Percentiles rank a stretch among this genome's conserved stretches.
These are phyloP conservation scores for Pyricularia sp. DNA, from an alignment of 2,329 filamentous ascomycete species.

Conservation along the genomic window DNA sequence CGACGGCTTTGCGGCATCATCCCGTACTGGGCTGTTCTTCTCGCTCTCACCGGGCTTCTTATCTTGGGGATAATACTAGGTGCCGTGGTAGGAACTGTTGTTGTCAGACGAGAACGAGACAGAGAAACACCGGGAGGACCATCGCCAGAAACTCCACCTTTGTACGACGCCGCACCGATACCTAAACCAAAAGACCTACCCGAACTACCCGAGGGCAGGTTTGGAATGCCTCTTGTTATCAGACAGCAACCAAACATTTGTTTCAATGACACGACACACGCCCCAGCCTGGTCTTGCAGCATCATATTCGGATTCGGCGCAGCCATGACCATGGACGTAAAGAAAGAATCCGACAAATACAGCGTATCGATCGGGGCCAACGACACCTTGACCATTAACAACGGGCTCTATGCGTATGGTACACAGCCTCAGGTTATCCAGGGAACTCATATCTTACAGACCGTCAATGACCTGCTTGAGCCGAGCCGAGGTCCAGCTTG, in stretches of 20 bases:
- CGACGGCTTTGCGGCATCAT: slow-evolving; percentile 49
- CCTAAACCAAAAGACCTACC: slow-evolving; percentile 40
- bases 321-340: slow-evolving; percentile 5
- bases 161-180: slow-evolving; percentile 40
- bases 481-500: slow-evolving; percentile 41
- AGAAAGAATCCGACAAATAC: not conserved
- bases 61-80: slow-evolving; percentile 47
- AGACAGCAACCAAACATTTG: slow-evolving; percentile 44
- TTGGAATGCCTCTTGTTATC: slow-evolving; percentile 41
- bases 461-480: slow-evolving; percentile 45
- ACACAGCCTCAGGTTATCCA: slow-evolving; percentile 37
- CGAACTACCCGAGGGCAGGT: slow-evolving; percentile 45
- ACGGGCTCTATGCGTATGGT: slow-evolving; percentile 38
- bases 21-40: slow-evolving; percentile 51
- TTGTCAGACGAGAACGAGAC: slow-evolving; percentile 24
- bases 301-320: slow-evolving; percentile 35
- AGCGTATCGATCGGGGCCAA: slow-evolving; percentile 16
- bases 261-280: slow-evolving; percentile 43
- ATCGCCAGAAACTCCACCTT: slow-evolving; percentile 23
- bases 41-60: slow-evolving; percentile 37
- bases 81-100: slow-evolving; percentile 42
- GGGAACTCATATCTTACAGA: slow-evolving; percentile 21
- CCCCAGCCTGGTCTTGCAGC: slow-evolving; percentile 55
- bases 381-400: slow-evolving; percentile 21
- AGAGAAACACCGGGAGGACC: slow-evolving; percentile 11